Evolutionary conservation across 495 filamentous ascomycete species (phyloP), one percentile per base, ranked within the genome.

Genomic region (Apodospora peruviana): DNA sequence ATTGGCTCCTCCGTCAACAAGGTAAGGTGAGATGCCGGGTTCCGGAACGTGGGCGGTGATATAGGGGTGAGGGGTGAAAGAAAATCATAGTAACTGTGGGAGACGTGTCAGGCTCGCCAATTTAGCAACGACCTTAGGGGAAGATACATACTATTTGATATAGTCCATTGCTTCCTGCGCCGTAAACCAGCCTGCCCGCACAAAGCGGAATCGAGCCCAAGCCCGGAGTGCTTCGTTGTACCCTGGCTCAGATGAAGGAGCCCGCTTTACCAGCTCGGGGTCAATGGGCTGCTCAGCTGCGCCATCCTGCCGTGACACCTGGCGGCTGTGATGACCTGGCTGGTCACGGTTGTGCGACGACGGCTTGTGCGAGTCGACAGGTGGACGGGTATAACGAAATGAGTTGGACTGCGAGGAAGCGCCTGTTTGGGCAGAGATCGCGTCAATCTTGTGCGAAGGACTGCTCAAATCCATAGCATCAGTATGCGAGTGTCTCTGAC

Each of bases 111-210:
- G 55, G 16, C 34, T 22, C 8, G 25, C 29, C 21, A 19, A 20
- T 41, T 14, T 12, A 52, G 38, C 4, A 20, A 17, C 17, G 12
- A n/a, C n/a, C n/a, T n/a, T n/a, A 20, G 32, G 20, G 7, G 10
- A 20, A 9, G n/a, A n/a, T 24, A 57, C 79, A 57, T 76, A 93
- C 85, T 96, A 97, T 60, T 87, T 83, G 55, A 98, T 86, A 61
- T 96, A 98, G 22, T 80, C 83, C 62, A 97, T 88, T 1, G 87
- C 91, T 65, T 98, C 93, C 55, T 84, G 80, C 2, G 91, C 88
- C 0, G 90, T 95, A 58, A 98, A 91, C 93, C 93, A 98, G 18
- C 93, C 93, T 7, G 88, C 90, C 43, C 88, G 85, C 17, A 97
- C 91, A 64, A 97, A 96, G 47, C 90, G 82, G 58, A 94, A 84